Evolutionary conservation across 2,329 filamentous ascomycete species (phyloP).

Genomic region (Nigrospora sphaerica): DNA sequence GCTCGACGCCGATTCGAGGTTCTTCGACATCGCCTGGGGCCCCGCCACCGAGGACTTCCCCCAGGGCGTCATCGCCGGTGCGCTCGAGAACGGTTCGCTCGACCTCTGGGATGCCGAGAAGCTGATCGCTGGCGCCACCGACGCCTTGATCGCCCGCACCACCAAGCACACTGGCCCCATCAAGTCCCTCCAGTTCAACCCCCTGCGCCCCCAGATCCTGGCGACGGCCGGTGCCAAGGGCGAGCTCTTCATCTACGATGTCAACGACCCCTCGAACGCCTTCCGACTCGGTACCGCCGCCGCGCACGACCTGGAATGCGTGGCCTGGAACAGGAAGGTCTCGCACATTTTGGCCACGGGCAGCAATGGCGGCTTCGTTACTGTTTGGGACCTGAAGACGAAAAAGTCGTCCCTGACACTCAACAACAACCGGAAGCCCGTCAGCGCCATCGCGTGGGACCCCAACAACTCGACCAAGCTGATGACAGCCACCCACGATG

Average conservation of each 20-base stretch:
- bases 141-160: conserved; percentile 79
- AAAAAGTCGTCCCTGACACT: conserved; percentile 96
- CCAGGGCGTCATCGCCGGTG: conserved; percentile 87
- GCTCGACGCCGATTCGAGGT: conserved; percentile 88
- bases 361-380: conserved; percentile 88
- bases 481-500: conserved; percentile 83
- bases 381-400: conserved; percentile 96
- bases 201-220: conserved; percentile 80
- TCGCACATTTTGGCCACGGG: conserved; percentile 94
- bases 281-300: conserved; percentile 84
- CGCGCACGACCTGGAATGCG: conserved; percentile 87
- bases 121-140: conserved; percentile 49
- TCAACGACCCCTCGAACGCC: conserved; percentile 82
- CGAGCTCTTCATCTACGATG: conserved; percentile 91
- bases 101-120: conserved; percentile 87
- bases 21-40: conserved; percentile 96
- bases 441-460: conserved; percentile 96
- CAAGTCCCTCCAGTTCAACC: conserved; percentile 95
- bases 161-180: conserved; percentile 88
- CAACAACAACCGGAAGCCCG: conserved; percentile 90
- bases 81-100: conserved; percentile 87
- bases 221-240: conserved; percentile 91
- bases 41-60: conserved; percentile 71
- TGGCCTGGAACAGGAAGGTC: conserved; percentile 98
- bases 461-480: conserved; percentile 92